phyloP scores from a whole-genome alignment of 768 basidiomycete species.

The Trametes cinnabarina region DNA sequence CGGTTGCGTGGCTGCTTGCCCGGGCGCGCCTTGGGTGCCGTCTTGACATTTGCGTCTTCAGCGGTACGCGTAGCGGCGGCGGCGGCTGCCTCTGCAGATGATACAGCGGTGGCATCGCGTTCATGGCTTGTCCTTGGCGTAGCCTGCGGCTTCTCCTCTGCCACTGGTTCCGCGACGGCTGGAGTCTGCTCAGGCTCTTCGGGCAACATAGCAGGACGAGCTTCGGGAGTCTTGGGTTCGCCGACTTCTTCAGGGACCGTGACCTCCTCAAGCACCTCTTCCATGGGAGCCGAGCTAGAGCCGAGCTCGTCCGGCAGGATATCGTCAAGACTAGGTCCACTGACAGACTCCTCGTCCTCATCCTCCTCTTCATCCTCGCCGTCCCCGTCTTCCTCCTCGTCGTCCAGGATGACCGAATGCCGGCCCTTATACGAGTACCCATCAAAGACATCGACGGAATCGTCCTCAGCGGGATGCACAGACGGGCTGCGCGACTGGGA shows the following conservation, averaged over 20 bases:
- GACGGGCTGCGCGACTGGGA: constrained; percentile 79
- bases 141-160: constrained; percentile 11
- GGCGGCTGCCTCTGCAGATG: constrained; percentile 10
- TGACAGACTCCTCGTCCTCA: constrained; percentile 25
- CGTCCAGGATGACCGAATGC: constrained; percentile 74
- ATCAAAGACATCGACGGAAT: constrained; percentile 79
- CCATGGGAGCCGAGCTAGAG: background rate
- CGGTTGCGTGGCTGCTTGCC: constrained; percentile 39
- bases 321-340: constrained; percentile 24
- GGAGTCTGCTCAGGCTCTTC: constrained; percentile 16
- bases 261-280: constrained; percentile 29
- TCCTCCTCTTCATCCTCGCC: constrained; percentile 45
- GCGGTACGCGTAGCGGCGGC: constrained; percentile 18
- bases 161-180: constrained; percentile 1
- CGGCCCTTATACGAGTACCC: constrained; percentile 93
- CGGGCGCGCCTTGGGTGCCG: constrained; percentile 16
- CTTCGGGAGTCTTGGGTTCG: constrained; percentile 79
- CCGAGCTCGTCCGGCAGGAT: constrained; percentile 19
- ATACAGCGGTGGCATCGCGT: constrained; percentile 20
- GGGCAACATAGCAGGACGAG: constrained; percentile 42
- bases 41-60: constrained; percentile 21
- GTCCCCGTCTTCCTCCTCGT: constrained; percentile 60
- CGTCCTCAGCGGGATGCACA: constrained; percentile 49
- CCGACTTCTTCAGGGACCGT: constrained; percentile 32
- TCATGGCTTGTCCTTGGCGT: constrained; percentile 14